Percentiles rank a stretch among this genome's conserved stretches.
These are phyloP conservation scores for Hanseniaspora lindneri DNA, from an alignment of 805 yeast genomes.

Conservation along the genomic window DNA sequence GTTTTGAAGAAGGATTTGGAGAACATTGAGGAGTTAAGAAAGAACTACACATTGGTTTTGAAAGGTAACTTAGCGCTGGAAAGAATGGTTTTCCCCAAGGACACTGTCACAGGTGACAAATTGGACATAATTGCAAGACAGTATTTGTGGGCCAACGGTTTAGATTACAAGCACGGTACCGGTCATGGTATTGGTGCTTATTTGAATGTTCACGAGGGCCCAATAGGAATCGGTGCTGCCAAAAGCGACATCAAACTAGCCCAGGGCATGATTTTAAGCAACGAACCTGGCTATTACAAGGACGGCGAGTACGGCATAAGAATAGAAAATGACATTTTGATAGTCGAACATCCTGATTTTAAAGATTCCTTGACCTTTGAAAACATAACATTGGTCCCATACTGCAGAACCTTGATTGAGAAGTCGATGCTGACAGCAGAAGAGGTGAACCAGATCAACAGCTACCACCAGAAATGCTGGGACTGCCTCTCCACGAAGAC, in stretches of 20 bases:
- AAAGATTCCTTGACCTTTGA: constrained; percentile 57
- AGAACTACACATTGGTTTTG: constrained; percentile 70
- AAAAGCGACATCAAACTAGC: constrained; percentile 38
- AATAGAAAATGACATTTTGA: constrained; percentile 70
- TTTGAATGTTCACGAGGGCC: constrained; percentile 89
- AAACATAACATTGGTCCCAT: constrained; percentile 76
- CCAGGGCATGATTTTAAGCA: constrained; percentile 66
- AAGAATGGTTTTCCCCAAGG: constrained; percentile 62
- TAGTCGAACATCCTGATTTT: constrained; percentile 34
- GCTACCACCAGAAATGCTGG: constrained; percentile 51
- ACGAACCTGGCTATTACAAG: constrained; percentile 90
- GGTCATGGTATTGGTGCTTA: constrained; percentile 96
- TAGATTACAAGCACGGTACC: constrained; percentile 87
- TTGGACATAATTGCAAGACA: constrained; percentile 78
- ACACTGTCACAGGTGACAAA: constrained; percentile 52
- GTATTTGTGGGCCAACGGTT: constrained; percentile 67
- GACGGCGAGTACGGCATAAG: constrained; percentile 86
- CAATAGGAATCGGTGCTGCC: constrained; percentile 60
- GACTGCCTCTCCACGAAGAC: constrained; percentile 39
- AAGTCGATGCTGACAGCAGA: constrained; percentile 39
- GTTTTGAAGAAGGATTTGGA: constrained; percentile 49
- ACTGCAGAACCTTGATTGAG: constrained; percentile 67
- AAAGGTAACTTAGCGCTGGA: constrained; percentile 89
- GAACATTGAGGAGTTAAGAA: constrained; percentile 37
- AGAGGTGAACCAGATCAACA: constrained; percentile 59